phyloP scores from a whole-genome alignment of 768 basidiomycete species.

The Leccinum imitatum region DNA sequence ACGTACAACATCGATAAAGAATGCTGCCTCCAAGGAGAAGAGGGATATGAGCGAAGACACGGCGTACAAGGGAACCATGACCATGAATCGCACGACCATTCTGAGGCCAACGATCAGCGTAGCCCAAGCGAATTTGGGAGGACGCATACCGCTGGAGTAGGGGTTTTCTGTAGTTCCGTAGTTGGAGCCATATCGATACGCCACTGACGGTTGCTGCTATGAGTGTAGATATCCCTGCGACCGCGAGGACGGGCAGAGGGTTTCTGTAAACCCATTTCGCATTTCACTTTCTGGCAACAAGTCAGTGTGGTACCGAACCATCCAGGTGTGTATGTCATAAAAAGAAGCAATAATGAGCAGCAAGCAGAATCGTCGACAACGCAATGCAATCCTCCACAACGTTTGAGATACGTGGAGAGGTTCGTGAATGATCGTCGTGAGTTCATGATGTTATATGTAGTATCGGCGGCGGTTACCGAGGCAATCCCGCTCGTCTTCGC shows the following conservation, averaged over 20 bases:
- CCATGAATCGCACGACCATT: constrained; percentile 92
- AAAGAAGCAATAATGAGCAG: neutral
- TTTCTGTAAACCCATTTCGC: neutral
- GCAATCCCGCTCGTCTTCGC: neutral
- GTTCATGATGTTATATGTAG: neutral
- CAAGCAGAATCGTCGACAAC: neutral
- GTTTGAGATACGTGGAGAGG: neutral
- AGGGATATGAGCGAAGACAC: constrained; percentile 89
- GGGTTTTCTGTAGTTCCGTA: constrained; percentile 86
- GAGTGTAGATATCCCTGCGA: constrained; percentile 62
- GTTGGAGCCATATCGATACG: constrained; percentile 74
- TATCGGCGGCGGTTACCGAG: neutral
- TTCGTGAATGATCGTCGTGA: neutral
- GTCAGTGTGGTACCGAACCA: neutral
- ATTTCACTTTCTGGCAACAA: neutral
- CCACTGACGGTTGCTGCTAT: constrained; percentile 73
- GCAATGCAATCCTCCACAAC: neutral
- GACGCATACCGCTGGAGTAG: constrained; percentile 63
- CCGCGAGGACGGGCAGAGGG: constrained; percentile 35
- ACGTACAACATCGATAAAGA: constrained; percentile 91
- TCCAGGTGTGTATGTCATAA: neutral
- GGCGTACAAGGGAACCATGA: constrained; percentile 95
- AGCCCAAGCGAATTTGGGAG: neutral
- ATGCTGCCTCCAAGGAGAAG: constrained; percentile 91
- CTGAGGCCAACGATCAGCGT: constrained; percentile 37